These are phyloP conservation scores for Halteria grandinella DNA, from an alignment of 73 alveolate genomes.

Conservation along the genomic window DNA sequence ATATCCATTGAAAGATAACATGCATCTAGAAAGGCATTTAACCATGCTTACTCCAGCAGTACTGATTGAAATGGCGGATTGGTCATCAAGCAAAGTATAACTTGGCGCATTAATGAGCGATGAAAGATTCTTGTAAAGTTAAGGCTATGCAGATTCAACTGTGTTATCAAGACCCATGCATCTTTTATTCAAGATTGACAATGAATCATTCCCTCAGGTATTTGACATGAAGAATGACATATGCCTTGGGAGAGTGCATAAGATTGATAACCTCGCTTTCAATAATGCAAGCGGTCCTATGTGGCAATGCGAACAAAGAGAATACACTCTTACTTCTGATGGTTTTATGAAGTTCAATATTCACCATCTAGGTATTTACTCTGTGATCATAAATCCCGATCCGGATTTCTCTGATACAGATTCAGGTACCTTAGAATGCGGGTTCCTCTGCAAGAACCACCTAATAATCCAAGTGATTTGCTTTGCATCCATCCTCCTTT, in stretches of 20 bases:
- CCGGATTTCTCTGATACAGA: slow-evolving; percentile 5
- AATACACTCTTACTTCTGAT: not conserved
- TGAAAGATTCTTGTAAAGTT: no score
- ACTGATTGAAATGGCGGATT: not conserved
- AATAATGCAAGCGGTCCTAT: slow-evolving; percentile 22
- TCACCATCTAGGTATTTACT: not conserved
- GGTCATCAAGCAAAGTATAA: no score
- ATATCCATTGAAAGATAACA: not conserved
- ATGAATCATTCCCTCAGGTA: slow-evolving; percentile 5
- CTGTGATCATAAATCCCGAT: slow-evolving; percentile 25
- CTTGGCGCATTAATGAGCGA: no score
- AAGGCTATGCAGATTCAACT: no score
- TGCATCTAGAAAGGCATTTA: not conserved
- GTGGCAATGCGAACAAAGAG: slow-evolving; percentile 29
- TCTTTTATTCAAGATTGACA: slow-evolving; percentile 13
- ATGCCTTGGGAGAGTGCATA: slow-evolving; percentile 11
- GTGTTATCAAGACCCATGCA: no score
- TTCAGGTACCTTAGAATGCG: no score
- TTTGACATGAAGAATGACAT: slow-evolving; percentile 11
- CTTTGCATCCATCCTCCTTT: not conserved
- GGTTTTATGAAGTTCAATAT: slow-evolving; percentile 7
- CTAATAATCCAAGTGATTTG: not conserved
- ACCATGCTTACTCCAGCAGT: slow-evolving; percentile 30
- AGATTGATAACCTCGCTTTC: not conserved
- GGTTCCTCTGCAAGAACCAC: slow-evolving; percentile 26